Base-by-base conservation (phyloP, 1,139 yeast species). In the Yamadazyma sp. region DNA sequence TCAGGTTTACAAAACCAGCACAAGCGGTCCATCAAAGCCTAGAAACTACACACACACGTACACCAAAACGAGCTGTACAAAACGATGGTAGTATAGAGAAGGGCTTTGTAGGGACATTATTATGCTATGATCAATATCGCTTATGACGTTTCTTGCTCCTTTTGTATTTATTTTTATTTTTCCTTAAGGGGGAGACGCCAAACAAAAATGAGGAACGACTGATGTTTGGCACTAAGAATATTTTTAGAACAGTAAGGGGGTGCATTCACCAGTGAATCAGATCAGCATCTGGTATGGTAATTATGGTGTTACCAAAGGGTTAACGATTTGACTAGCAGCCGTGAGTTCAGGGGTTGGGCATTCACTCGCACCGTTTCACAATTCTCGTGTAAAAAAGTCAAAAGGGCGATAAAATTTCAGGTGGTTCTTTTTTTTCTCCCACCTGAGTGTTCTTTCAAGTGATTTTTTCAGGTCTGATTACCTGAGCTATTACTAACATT, bases 331-430 rank as follows among this genome's bases (percentile, higher is more conserved):
- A n/a, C n/a, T n/a, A n/a, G n/a, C n/a, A n/a, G n/a, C n/a, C n/a
- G n/a, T n/a, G n/a, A n/a, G n/a, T n/a, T n/a, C n/a, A n/a, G n/a
- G n/a, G n/a, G n/a, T n/a, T n/a, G n/a, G n/a, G n/a, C n/a, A n/a
- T n/a, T n/a, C n/a, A n/a, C 6, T 27, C 29, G 29, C 29, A 27
- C n/a, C 20, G 29, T 27, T 27, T 27, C 29, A 27, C 13, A 25
- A 12, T n/a, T 18, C 31, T 29, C 31, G 31, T 29, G 31, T 29
- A 29, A 18, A 18, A 18, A 12, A 29, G 31, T 11, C 8, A 29
- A 18, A 29, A 29, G 12, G 12, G 6, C 23, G n/a, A 9, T 27
- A 7, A 27, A 29, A 29, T 36, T 35, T 31, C 39, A 33, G 34
- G 34, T 29, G 18, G 13, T n/a, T 21, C 12, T 34, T 28, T 14